Percentiles rank a stretch among this genome's conserved stretches.
These are phyloP conservation scores for Hansenula anomala DNA, from an alignment of 1,139 yeast species.

Conservation along the genomic window DNA sequence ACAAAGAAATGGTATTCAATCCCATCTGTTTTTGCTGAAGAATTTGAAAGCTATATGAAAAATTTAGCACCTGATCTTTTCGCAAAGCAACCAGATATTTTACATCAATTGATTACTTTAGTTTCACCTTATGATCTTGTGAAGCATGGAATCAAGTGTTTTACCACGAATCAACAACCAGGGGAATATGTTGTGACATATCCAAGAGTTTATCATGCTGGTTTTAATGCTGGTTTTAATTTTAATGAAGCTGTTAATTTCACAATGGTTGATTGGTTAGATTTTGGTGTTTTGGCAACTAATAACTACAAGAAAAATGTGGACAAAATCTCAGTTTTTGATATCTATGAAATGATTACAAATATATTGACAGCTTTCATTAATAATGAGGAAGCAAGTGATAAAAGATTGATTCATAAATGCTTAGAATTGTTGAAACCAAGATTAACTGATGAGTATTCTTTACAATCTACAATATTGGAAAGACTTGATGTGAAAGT, in stretches of 20 bases:
- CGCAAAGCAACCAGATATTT: slow-evolving; percentile 78
- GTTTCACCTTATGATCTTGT: slow-evolving; percentile 60
- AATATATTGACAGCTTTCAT: slow-evolving; percentile 12
- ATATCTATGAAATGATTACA: slow-evolving; percentile 30
- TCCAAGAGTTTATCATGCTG: slow-evolving; percentile 78
- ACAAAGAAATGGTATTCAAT: slow-evolving; percentile 80
- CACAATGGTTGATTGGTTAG: slow-evolving; percentile 66
- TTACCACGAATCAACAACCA: slow-evolving; percentile 73
- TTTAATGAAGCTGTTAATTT: slow-evolving; percentile 80
- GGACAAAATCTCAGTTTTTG: slow-evolving; percentile 31
- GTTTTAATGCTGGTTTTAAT: slow-evolving; percentile 73
- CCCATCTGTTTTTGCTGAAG: slow-evolving; percentile 49
- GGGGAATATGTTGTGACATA: slow-evolving; percentile 74
- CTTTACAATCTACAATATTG: slow-evolving; percentile 9
- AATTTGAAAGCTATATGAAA: slow-evolving; percentile 52
- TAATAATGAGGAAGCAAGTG: slow-evolving; percentile 1
- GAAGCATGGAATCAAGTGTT: slow-evolving; percentile 53
- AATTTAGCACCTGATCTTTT: slow-evolving; percentile 76
- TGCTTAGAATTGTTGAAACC: slow-evolving; percentile 12
- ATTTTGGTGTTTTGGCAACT: slow-evolving; percentile 55
- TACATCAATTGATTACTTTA: slow-evolving; percentile 82
- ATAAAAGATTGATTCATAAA: slow-evolving; percentile 8
- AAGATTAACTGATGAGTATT: slow-evolving; percentile 14
- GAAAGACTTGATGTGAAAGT: slow-evolving; percentile 12
- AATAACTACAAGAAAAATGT: slow-evolving; percentile 41